Base-by-base conservation (phyloP, 352 stramenopile genomes). In the Pythium plurisporium region DNA sequence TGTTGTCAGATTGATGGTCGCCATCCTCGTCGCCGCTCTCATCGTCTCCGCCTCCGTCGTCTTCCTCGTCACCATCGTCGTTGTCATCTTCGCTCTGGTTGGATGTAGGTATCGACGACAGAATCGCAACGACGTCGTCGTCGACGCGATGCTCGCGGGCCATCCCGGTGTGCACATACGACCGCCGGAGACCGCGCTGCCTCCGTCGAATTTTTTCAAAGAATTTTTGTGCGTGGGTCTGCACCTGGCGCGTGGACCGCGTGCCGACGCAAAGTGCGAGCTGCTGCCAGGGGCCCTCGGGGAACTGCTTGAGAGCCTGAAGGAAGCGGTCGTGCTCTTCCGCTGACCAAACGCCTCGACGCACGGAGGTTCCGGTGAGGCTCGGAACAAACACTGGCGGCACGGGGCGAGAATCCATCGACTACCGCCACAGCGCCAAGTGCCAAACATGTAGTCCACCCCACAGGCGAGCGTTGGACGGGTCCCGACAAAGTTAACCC, bases 281-380 rank as follows among this genome's bases (percentile, higher is more conserved):
- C 12, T 52, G 54, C 15, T 57, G 54, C 62, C 62, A 64, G 23
- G 62, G 62, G 1, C 62, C 62, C 23, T 58, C 38, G 8, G 60
- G 65, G 49, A 65, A 67, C 31, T 37, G 44, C 57, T 70, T 55
- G 22, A 73, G 59, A 8, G 55, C 65, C 34, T 63, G 33, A 4
- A 73, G 43, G 44, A 73, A 70, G 37, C 60, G 60, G 34, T 73
- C 65, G 47, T 73, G 65, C 36, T 73, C 65, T 12, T 70, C 61
- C 1, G 52, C 34, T 2, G 60, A 61, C 65, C 65, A 73, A 23
- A 68, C 44, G 12, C 53, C 60, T n/a, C 48, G 60, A 3, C 46
- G 52, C 20, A 43, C 41, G 5, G 22, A 34, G 4, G 41, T 30
- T 3, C 38, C 31, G 14, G 52, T n/a, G 42, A 48, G 38, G 50